Evolutionary conservation across 2,329 filamentous ascomycete species (phyloP).

Genomic region (Colletotrichum theobromicola): DNA sequence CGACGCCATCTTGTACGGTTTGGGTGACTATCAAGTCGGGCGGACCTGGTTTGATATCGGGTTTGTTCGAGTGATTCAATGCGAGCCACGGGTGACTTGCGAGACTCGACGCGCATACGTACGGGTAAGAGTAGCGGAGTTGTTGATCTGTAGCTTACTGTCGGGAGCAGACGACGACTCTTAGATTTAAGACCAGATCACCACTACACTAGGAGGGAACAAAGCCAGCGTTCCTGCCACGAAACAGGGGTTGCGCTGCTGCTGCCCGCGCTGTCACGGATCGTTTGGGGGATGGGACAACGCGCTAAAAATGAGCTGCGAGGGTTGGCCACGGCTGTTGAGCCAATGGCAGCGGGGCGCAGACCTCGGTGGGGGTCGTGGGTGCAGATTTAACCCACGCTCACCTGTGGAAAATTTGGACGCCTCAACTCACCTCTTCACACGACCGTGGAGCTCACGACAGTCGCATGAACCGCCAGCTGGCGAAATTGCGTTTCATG

Average conservation of each 20-base stretch:
- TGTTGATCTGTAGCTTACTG: not conserved
- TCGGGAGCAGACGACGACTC: not conserved
- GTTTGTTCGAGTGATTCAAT: not conserved
- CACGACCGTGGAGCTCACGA: not conserved
- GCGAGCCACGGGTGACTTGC: not conserved
- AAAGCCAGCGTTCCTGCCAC: conserved; percentile 9
- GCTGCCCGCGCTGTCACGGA: conserved; percentile 4
- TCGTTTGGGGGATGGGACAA: not conserved
- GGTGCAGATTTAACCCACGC: conserved; percentile 4
- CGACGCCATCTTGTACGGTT: conserved; percentile 68
- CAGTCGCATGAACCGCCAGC: not conserved
- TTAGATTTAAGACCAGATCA: conserved; percentile 21
- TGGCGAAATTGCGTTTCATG: not conserved
- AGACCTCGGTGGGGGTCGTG: not conserved
- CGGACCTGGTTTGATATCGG: not conserved
- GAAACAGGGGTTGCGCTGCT: not conserved
- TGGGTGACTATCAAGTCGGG: not conserved
- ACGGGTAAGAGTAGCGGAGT: not conserved
- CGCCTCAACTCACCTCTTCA: not conserved
- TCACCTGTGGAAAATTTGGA: not conserved
- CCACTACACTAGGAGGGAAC: conserved; percentile 20
- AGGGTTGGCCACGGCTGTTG: not conserved
- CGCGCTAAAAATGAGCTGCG: not conserved
- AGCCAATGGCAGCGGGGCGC: not conserved
- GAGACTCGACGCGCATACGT: not conserved